Percentiles rank a stretch among this genome's conserved stretches.
Evolutionary conservation across 805 yeast genomes (phyloP).

Genomic region (Schwanniomyces occidentalis): DNA sequence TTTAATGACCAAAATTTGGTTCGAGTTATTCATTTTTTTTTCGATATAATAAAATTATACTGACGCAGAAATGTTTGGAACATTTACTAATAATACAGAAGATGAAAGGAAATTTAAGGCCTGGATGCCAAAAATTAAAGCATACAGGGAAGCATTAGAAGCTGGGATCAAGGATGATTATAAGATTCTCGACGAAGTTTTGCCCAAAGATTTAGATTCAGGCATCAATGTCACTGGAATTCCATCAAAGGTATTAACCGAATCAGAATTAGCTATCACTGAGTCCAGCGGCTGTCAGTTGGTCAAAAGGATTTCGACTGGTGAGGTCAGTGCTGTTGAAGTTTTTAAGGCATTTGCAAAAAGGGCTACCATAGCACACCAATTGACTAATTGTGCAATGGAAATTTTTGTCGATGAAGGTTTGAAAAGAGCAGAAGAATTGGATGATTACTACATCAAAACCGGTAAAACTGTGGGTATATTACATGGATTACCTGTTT

Average conservation of each 20-base stretch:
- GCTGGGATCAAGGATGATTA: slow-evolving; percentile 15
- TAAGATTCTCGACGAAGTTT: slow-evolving; percentile 1
- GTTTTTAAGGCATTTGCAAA: slow-evolving; percentile 66
- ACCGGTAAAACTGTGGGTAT: slow-evolving; percentile 63
- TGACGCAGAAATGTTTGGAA: slow-evolving; percentile 2
- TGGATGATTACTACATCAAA: slow-evolving; percentile 51
- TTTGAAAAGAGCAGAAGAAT: slow-evolving; percentile 51
- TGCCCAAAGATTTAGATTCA: slow-evolving; percentile 1
- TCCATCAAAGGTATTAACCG: background rate
- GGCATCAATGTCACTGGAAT: slow-evolving; percentile 2
- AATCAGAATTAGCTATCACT: slow-evolving; percentile 1
- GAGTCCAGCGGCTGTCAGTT: slow-evolving; percentile 2
- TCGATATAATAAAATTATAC: too few species aligned
- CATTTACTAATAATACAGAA: slow-evolving; percentile 1
- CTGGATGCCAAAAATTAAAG: slow-evolving; percentile 33
- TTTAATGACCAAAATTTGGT: too few species aligned
- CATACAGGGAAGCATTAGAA: slow-evolving; percentile 24
- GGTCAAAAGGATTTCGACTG: slow-evolving; percentile 19
- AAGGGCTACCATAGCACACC: slow-evolving; percentile 63
- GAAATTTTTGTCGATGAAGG: slow-evolving; percentile 68
- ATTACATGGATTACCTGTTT: slow-evolving; percentile 68
- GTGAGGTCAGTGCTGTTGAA: slow-evolving; percentile 43
- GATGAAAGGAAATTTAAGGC: slow-evolving; percentile 1
- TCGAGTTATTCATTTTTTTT: too few species aligned
- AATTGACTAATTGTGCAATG: slow-evolving; percentile 58